Evolutionary conservation across 179 eudicot species (phyloP).

Genomic region (Silene noctiflora): DNA sequence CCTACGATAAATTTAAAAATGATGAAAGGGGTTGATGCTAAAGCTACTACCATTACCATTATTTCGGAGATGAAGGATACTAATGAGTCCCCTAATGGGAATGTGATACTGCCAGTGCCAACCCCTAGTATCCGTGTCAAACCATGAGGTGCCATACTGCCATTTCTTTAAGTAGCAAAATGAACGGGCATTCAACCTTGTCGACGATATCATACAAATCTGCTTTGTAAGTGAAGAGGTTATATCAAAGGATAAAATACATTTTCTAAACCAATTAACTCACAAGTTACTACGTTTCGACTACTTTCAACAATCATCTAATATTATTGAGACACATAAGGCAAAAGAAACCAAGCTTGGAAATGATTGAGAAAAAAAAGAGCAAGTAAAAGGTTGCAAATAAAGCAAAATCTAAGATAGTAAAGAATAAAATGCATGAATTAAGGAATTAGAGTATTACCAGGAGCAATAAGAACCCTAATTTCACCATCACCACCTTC

Average conservation of each 20-base stretch:
- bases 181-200: no score
- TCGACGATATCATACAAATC: no score
- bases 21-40: background rate
- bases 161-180: no score
- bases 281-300: background rate
- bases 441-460: slow-evolving; percentile 22
- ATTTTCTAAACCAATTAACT: background rate
- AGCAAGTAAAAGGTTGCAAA: background rate
- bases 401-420: background rate
- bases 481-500: slow-evolving; percentile 44
- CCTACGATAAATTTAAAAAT: no score
- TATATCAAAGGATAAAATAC: background rate
- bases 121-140: background rate
- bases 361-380: no score
- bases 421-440: background rate
- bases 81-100: background rate
- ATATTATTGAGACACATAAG: background rate
- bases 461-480: slow-evolving; percentile 62
- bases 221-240: background rate
- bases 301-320: background rate
- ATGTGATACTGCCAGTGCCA: background rate
- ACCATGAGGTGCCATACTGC: no score
- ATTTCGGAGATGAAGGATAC: background rate
- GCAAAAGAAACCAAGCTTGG: no score
- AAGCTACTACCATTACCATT: background rate